A percentile compares a stretch with the other conserved stretches of the same genome.
phyloP scores from a whole-genome alignment of 148 eudicot genomes.

The Pharnaceum exiguum region DNA sequence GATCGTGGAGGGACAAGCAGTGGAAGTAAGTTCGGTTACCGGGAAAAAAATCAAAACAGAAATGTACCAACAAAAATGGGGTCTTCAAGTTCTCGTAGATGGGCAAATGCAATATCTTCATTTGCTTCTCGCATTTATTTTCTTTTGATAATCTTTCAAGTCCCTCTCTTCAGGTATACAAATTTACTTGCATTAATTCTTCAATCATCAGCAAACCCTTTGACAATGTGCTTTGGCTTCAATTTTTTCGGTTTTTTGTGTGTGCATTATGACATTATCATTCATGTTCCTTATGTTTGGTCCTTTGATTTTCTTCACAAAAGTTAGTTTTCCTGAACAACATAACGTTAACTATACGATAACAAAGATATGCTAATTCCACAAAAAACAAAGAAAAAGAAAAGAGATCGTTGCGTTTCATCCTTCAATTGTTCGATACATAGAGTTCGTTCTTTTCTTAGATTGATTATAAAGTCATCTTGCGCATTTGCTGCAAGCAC shows the following conservation, averaged over 20 bases:
- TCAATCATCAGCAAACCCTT: background rate
- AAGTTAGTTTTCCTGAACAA: too few species aligned
- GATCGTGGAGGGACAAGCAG: background rate
- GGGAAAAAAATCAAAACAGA: background rate
- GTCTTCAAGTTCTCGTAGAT: conserved; percentile 17
- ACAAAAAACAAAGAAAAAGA: too few species aligned
- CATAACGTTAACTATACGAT: too few species aligned
- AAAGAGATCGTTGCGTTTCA: too few species aligned
- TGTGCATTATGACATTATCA: too few species aligned
- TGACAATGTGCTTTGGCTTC: background rate
- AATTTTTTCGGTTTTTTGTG: too few species aligned
- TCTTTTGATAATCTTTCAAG: conserved; percentile 48
- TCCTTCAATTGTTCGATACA: too few species aligned
- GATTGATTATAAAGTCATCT: too few species aligned
- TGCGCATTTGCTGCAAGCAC: too few species aligned
- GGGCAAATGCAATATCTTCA: conserved; percentile 39
- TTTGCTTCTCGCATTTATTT: conserved; percentile 43
- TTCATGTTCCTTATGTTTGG: background rate
- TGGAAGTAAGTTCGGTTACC: conserved; percentile 13
- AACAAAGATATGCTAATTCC: too few species aligned
- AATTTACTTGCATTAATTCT: background rate
- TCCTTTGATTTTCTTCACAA: background rate
- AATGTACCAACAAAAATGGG: conserved; percentile 14
- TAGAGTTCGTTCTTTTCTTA: too few species aligned
- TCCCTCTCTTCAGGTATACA: conserved; percentile 68